These are phyloP conservation scores for Phytophthora pistaciae DNA, from an alignment of 352 stramenopile genomes.

Conservation along the genomic window DNA sequence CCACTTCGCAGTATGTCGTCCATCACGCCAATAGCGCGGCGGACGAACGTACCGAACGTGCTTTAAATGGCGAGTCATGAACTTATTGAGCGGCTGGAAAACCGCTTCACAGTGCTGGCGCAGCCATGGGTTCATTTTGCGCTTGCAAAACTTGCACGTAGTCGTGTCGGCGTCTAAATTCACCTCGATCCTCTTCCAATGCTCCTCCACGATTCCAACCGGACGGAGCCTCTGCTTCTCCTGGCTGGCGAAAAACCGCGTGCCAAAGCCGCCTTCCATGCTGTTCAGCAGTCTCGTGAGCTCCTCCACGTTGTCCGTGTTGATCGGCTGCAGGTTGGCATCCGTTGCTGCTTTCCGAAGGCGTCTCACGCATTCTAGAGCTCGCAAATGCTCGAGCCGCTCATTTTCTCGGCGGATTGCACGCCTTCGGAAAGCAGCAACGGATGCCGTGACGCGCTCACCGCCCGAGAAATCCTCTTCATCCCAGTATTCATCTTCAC, in stretches of 20 bases:
- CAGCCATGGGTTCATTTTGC: conserved; percentile 13
- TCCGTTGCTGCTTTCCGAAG: background rate
- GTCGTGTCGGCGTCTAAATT: conserved; percentile 23
- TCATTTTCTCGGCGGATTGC: background rate
- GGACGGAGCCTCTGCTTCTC: background rate
- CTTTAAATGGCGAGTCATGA: conserved; percentile 40
- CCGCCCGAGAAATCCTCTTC: background rate
- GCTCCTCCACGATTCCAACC: conserved; percentile 27
- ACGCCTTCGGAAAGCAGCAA: no score
- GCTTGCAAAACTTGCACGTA: conserved; percentile 10
- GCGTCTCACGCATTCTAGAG: background rate
- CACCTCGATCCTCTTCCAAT: conserved; percentile 36
- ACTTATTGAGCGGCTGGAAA: conserved; percentile 37
- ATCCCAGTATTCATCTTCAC: background rate
- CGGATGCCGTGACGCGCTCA: background rate
- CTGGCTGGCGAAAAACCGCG: conserved; percentile 20
- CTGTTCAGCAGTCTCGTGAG: conserved; percentile 20
- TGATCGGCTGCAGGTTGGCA: background rate
- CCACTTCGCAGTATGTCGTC: conserved; percentile 12
- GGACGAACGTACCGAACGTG: conserved; percentile 34
- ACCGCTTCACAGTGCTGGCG: conserved; percentile 34
- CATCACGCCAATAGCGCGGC: conserved; percentile 18
- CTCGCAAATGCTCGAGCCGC: background rate
- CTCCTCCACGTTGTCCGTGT: background rate
- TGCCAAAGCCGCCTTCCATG: conserved; percentile 19